These are phyloP conservation scores for Garcia nutans DNA, from an alignment of 345 rosid genomes.

Conservation along the genomic window DNA sequence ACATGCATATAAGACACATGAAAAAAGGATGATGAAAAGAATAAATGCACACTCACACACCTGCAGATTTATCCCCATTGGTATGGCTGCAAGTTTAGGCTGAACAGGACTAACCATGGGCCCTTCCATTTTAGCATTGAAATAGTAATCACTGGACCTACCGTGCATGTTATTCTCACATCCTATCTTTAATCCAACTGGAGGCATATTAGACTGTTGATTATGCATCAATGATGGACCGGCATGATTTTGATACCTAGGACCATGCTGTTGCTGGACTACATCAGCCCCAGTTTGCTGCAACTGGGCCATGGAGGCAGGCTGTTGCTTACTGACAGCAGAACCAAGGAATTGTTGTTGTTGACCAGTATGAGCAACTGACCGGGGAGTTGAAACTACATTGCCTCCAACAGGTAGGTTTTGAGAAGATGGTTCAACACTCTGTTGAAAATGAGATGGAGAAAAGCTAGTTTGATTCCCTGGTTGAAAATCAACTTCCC, in stretches of 20 bases:
- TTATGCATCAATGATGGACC: constrained; percentile 45
- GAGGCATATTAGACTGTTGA: constrained; percentile 53
- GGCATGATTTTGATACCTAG: constrained; percentile 55
- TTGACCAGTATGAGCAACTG: constrained; percentile 46
- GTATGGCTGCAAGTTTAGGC: constrained; percentile 56
- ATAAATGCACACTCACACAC: constrained; percentile 10
- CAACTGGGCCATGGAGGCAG: constrained; percentile 40
- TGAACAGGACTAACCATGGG: constrained; percentile 51
- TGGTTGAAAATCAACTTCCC: constrained; percentile 55
- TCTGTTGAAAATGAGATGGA: constrained; percentile 57
- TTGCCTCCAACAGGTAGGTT: constrained; percentile 48
- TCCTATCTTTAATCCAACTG: constrained; percentile 44
- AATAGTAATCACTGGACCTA: constrained; percentile 54
- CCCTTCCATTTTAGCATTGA: constrained; percentile 52
- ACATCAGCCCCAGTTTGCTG: constrained; percentile 57
- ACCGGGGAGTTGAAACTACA: constrained; percentile 39
- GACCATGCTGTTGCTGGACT: constrained; percentile 56
- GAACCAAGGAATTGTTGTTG: constrained; percentile 59
- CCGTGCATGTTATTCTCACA: constrained; percentile 57
- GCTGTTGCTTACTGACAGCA: constrained; percentile 49
- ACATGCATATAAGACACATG: neutral
- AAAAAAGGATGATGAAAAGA: neutral
- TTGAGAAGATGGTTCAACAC: constrained; percentile 53
- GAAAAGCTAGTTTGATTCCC: constrained; percentile 58
- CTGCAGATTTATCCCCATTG: constrained; percentile 52